Evolutionary conservation across 257 asterid genomes (phyloP).

Genomic region (Nicotiana benthamiana): DNA sequence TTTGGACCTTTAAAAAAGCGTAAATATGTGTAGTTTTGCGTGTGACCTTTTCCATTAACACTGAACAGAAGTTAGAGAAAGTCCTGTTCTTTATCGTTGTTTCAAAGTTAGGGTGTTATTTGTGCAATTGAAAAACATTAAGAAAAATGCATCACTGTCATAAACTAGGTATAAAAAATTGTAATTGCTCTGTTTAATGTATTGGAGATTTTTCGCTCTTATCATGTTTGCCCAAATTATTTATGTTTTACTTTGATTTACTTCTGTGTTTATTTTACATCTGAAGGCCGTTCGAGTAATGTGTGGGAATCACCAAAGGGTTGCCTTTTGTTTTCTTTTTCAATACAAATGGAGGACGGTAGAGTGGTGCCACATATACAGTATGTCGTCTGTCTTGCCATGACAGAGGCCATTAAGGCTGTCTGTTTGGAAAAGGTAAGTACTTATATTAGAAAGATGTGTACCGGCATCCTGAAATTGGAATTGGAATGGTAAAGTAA

Average conservation of each 20-base stretch:
- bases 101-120: neutral
- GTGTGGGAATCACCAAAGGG: conserved; percentile 96
- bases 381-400: conserved; percentile 80
- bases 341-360: conserved; percentile 89
- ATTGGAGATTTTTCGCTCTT: neutral
- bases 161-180: neutral
- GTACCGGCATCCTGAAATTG: neutral
- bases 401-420: conserved; percentile 81
- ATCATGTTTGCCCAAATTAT: neutral
- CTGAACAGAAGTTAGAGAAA: neutral
- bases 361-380: conserved; percentile 82
- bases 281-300: conserved; percentile 72
- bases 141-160: neutral
- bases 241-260: conserved; percentile 2
- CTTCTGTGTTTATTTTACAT: neutral
- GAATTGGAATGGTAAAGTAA: neutral
- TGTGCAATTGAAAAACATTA: neutral
- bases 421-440: conserved; percentile 60
- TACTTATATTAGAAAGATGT: neutral
- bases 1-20: neutral
- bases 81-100: neutral
- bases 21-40: neutral
- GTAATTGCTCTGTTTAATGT: neutral
- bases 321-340: conserved; percentile 86
- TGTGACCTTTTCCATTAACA: neutral